A percentile compares a stretch with the other conserved stretches of the same genome.
Evolutionary conservation across 2,329 filamentous ascomycete genomes (phyloP).

Genomic region (Pseudogymnoascus sp.): DNA sequence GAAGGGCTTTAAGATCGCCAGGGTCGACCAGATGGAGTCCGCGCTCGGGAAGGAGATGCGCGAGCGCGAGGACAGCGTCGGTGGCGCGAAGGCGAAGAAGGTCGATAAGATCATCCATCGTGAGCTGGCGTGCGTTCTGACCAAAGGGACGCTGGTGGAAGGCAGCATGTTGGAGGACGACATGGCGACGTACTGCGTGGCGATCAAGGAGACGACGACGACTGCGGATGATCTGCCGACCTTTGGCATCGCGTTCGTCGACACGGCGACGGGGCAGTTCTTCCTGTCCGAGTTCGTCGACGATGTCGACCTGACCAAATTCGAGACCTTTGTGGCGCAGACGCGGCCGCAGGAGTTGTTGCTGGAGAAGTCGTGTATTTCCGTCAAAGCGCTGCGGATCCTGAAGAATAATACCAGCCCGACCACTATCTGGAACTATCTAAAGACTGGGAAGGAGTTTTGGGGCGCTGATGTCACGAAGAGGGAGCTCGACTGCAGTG

Average conservation of each 20-base stretch:
- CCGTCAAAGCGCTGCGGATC: constrained; percentile 82
- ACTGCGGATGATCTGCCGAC: constrained; percentile 65
- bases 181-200: constrained; percentile 92
- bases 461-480: constrained; percentile 78
- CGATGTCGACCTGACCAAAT: constrained; percentile 88
- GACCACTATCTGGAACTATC: constrained; percentile 89
- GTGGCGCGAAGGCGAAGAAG: constrained; percentile 40
- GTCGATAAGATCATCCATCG: constrained; percentile 89
- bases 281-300: constrained; percentile 88
- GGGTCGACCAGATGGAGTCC: constrained; percentile 94
- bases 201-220: constrained; percentile 69
- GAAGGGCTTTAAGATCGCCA: constrained; percentile 93
- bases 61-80: constrained; percentile 61
- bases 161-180: constrained; percentile 96
- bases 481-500: constrained; percentile 69
- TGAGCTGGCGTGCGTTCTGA: constrained; percentile 85
- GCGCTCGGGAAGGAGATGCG: constrained; percentile 97
- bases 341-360: constrained; percentile 81
- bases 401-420: constrained; percentile 92
- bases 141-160: constrained; percentile 86
- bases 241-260: constrained; percentile 90
- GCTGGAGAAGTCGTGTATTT: constrained; percentile 78
- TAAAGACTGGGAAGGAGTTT: constrained; percentile 83
- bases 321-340: constrained; percentile 94
- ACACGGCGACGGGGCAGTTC: constrained; percentile 93